Base-by-base conservation (phyloP, 2,329 filamentous ascomycete genomes). In the Zymoseptoria crescenta region DNA sequence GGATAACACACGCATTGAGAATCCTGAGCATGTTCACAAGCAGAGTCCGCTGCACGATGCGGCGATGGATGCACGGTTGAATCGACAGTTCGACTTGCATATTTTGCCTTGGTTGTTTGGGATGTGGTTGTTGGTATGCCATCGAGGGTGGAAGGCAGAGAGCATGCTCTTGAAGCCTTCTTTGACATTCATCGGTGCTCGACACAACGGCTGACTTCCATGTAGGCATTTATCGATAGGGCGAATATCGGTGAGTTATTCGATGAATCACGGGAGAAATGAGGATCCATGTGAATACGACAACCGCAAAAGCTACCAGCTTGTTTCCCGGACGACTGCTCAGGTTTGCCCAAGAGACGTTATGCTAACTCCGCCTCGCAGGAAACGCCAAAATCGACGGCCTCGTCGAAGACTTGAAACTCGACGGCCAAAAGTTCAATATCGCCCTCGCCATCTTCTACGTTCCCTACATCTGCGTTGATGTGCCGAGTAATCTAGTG, bases 151-250 rank as follows among this genome's bases (percentile, higher is more conserved):
- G n/a, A n/a, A n/a, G n/a, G n/a, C n/a, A n/a, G n/a, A n/a, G n/a
- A n/a, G n/a, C n/a, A n/a, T n/a, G n/a, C n/a, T n/a, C n/a, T n/a
- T n/a, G n/a, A n/a, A n/a, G n/a, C n/a, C n/a, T n/a, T n/a, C n/a
- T n/a, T n/a, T n/a, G n/a, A n/a, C n/a, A n/a, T n/a, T n/a, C n/a
- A n/a, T n/a, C n/a, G n/a, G n/a, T n/a, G n/a, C n/a, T n/a, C n/a
- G n/a, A n/a, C n/a, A n/a, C n/a, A n/a, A n/a, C n/a, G n/a, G n/a
- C n/a, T n/a, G n/a, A n/a, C n/a, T n/a, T n/a, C n/a, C n/a, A n/a
- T 78, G 3, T 69, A 78, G 13, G 74, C 76, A 9, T 78, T 78
- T 68, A 78, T 79, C 57, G 76, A 78, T 62, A 68, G 75, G 20
- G 66, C 64, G 28, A 68, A 68, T 45, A 65, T 64, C 48, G 61